Conservation (phyloP, 2,329 filamentous ascomycete genomes). For the Sporothrix pallida region DNA sequence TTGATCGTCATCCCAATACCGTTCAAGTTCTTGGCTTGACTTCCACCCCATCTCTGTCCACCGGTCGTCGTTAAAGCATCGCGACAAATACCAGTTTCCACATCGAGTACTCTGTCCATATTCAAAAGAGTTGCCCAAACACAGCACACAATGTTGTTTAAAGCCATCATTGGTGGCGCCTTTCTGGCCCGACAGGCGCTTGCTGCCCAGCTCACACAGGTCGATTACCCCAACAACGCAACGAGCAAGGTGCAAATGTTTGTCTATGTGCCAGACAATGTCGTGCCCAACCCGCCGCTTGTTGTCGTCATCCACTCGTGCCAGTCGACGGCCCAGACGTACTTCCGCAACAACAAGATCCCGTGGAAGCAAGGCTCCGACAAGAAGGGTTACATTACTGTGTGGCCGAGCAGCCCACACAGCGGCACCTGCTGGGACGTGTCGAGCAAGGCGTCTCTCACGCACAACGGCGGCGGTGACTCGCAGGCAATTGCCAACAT, state of each 20-base stretch:
- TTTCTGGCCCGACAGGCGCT: slow-evolving; percentile 36
- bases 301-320: slow-evolving; percentile 50
- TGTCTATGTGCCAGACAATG: slow-evolving; percentile 48
- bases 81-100: too few species aligned
- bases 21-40: background rate
- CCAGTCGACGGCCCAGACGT: slow-evolving; percentile 47
- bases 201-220: slow-evolving; percentile 45
- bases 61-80: too few species aligned
- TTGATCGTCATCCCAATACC: background rate
- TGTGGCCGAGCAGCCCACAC: slow-evolving; percentile 59
- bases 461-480: slow-evolving; percentile 46
- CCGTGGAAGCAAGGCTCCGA: slow-evolving; percentile 47
- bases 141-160: slow-evolving; percentile 38
- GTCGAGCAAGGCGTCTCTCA: slow-evolving; percentile 50
- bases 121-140: background rate
- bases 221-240: slow-evolving; percentile 48
- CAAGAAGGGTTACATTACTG: slow-evolving; percentile 50
- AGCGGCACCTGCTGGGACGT: slow-evolving; percentile 63
- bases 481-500: slow-evolving; percentile 49
- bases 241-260: slow-evolving; percentile 48
- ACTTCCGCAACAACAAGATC: slow-evolving; percentile 47
- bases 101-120: background rate
- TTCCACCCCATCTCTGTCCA: too few species aligned
- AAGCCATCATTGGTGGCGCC: slow-evolving; percentile 35
- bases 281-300: slow-evolving; percentile 45